phyloP scores from a whole-genome alignment of 306 rosid species.

The Ceratonia siliqua region DNA sequence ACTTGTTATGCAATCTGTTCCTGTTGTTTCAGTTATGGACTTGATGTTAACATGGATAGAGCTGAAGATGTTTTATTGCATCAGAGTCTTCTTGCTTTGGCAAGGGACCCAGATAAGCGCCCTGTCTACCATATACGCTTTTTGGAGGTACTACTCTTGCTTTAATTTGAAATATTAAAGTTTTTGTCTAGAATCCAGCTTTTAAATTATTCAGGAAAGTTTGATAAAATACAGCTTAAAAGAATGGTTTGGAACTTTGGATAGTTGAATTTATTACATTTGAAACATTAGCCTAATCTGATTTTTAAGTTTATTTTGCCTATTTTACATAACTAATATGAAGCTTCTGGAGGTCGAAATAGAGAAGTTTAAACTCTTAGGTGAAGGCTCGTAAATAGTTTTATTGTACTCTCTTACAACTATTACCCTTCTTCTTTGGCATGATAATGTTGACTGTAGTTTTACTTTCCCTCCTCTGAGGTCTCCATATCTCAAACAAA shows the following conservation, averaged over 20 bases:
- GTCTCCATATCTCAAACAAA: not conserved
- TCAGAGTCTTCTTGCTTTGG: conserved; percentile 78
- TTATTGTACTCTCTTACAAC: no score
- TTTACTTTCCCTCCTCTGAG: not conserved
- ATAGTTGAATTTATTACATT: not conserved
- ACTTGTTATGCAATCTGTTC: conserved; percentile 25
- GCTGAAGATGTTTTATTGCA: conserved; percentile 94
- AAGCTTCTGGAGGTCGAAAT: no score
- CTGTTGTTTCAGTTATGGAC: conserved; percentile 76
- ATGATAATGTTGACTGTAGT: not conserved
- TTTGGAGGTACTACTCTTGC: conserved; percentile 66
- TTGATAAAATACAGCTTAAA: not conserved
- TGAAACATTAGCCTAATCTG: not conserved
- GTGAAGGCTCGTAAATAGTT: no score
- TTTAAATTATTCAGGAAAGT: not conserved
- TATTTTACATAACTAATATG: not conserved
- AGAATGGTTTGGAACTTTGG: not conserved
- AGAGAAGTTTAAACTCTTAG: no score
- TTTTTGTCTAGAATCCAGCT: not conserved
- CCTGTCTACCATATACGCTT: conserved; percentile 87
- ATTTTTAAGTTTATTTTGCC: not conserved
- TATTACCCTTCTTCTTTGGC: not conserved
- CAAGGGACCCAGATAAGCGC: conserved; percentile 89
- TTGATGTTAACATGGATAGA: conserved; percentile 91
- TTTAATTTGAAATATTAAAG: conserved; percentile 9